Evolutionary conservation across 768 basidiomycete genomes (phyloP), one percentile per base, ranked within the genome.

Genomic region (Candolleomyces aberdarensis): DNA sequence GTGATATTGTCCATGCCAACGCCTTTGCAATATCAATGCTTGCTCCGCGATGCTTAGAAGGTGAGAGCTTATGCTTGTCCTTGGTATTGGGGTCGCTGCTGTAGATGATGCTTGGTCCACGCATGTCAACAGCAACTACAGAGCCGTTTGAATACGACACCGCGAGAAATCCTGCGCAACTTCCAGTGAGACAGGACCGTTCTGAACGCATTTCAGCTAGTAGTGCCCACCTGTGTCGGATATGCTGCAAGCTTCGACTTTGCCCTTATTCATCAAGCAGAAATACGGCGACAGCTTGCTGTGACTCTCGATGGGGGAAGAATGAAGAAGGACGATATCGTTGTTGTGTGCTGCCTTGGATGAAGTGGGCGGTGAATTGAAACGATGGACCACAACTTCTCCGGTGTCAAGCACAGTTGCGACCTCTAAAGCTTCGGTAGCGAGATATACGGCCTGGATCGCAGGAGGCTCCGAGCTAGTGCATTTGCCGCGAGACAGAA

Each of bases 151-250:
- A 68, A 69, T 89, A 92, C 3, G 88, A 85, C 3, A 87, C 79
- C 1, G 93, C 91, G 48, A 93, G 71, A 71, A 96, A 93, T 5
- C 91, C 92, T 93, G 62, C 55, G n/a, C 32, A 31, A 61, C 55
- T 58, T 58, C 49, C 13, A 56, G 48, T 36, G 63, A 47, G n/a
- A 7, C 20, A 44, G 19, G 22, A 9, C 11, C 36, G 36, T 36
- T 11, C 6, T 36, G 36, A 57, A 59, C 17, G 17, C 20, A 11
- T 15, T 43, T 20, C 36, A 41, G 11, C 20, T 31, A 32, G 39
- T 63, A 20, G 26, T 13, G 36, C 81, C 67, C 61, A 89, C 94
- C 94, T 52, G 91, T 83, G 69, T 93, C 87, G 11, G 87, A 87
- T 13, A 91, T 70, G 6, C 88, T 85, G 67, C 80, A 84, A 19